phyloP scores from a whole-genome alignment of 306 rosid species.

The Rosa lucieae region DNA sequence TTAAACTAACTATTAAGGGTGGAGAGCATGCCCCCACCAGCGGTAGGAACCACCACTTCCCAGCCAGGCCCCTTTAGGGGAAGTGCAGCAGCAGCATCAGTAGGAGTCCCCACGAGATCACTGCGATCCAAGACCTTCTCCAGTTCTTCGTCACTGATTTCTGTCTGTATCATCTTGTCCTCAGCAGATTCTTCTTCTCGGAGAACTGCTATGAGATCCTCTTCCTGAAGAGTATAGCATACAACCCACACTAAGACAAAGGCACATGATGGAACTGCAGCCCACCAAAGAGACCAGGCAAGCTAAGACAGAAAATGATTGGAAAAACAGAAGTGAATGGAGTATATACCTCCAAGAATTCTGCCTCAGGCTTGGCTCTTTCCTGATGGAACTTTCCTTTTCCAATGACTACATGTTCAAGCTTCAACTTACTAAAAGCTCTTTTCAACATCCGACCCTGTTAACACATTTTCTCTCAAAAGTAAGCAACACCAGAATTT shows the following conservation, averaged over 20 bases:
- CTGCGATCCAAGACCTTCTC: slow-evolving; percentile 78
- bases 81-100: slow-evolving; percentile 14
- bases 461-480: slow-evolving; percentile 21
- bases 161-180: slow-evolving; percentile 77
- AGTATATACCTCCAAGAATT: slow-evolving; percentile 59
- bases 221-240: slow-evolving; percentile 44
- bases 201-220: slow-evolving; percentile 66
- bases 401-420: slow-evolving; percentile 92
- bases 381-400: slow-evolving; percentile 94
- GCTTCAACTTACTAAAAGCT: slow-evolving; percentile 97
- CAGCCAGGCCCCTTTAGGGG: slow-evolving; percentile 94
- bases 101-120: slow-evolving; percentile 44
- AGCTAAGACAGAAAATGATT: neutral
- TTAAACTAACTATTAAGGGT: slow-evolving; percentile 61
- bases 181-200: slow-evolving; percentile 76
- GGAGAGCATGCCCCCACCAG: slow-evolving; percentile 81
- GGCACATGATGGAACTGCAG: neutral
- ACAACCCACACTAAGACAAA: neutral
- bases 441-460: slow-evolving; percentile 92
- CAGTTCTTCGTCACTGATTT: slow-evolving; percentile 65
- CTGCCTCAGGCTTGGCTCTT: slow-evolving; percentile 34
- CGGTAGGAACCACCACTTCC: slow-evolving; percentile 88
- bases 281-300: neutral
- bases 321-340: neutral
- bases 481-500: neutral